phyloP scores from a whole-genome alignment of 495 filamentous ascomycete species.

The Geopyxis carbonaria region DNA sequence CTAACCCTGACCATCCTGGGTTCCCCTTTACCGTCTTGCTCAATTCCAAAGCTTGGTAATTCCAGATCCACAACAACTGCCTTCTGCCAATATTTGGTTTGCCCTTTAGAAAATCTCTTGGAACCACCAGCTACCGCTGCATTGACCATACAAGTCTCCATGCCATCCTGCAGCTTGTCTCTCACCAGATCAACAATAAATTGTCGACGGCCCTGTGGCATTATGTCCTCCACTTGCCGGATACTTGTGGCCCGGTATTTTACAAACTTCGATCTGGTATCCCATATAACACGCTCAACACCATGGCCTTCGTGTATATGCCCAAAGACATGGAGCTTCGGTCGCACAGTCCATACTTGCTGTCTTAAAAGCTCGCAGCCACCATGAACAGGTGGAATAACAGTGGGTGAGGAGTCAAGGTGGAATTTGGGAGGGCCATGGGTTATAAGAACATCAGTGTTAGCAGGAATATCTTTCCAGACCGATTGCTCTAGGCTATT shows the following conservation, averaged over 20 bases:
- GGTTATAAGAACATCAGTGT: conserved; percentile 71
- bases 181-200: conserved; percentile 14
- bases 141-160: conserved; percentile 20
- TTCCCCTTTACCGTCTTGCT: background rate
- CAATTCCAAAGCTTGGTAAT: conserved; percentile 2
- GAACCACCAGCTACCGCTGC: conserved; percentile 11
- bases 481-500: conserved; percentile 19
- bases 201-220: conserved; percentile 6
- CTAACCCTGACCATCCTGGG: too few species aligned
- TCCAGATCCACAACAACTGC: conserved; percentile 15
- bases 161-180: conserved; percentile 2
- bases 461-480: conserved; percentile 45
- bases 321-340: conserved; percentile 71
- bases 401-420: conserved; percentile 36
- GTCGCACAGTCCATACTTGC: conserved; percentile 64
- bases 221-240: conserved; percentile 7
- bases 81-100: conserved; percentile 8
- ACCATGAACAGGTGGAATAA: conserved; percentile 19
- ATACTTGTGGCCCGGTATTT: conserved; percentile 7
- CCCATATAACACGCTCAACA: conserved; percentile 42
- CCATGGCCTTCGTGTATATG: conserved; percentile 65
- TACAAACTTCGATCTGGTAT: conserved; percentile 10
- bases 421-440: conserved; percentile 64
- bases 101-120: conserved; percentile 14
- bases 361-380: conserved; percentile 60